phyloP scores from a whole-genome alignment of 1,139 yeast species.

The Kodamaea plutei region DNA sequence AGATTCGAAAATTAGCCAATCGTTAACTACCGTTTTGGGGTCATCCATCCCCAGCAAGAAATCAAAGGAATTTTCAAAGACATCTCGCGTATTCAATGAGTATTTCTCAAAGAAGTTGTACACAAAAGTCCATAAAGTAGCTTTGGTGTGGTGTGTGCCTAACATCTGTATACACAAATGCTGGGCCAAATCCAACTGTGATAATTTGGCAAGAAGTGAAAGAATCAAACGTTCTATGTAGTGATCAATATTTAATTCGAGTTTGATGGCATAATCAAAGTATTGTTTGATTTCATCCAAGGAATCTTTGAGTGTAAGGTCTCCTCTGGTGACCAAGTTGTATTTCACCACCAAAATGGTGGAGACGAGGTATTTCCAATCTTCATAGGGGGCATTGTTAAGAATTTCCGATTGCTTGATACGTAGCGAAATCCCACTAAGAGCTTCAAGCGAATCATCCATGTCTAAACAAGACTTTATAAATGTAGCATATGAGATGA shows the following conservation, averaged over 20 bases:
- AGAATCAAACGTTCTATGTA: slow-evolving; percentile 40
- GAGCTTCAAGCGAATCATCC: slow-evolving; percentile 6
- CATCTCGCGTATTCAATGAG: slow-evolving; percentile 11
- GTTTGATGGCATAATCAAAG: slow-evolving; percentile 1
- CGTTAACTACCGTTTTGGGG: slow-evolving; percentile 50
- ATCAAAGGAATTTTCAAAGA: slow-evolving; percentile 14
- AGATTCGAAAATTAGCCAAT: slow-evolving; percentile 39
- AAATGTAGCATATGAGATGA: slow-evolving; percentile 28
- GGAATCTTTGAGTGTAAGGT: slow-evolving; percentile 3
- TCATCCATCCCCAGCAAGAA: slow-evolving; percentile 34
- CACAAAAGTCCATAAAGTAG: slow-evolving; percentile 49
- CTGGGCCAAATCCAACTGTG: slow-evolving; percentile 24
- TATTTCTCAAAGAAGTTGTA: slow-evolving; percentile 31
- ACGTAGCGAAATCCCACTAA: slow-evolving; percentile 2
- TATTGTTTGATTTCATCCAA: slow-evolving; percentile 3
- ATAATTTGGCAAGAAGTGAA: slow-evolving; percentile 23
- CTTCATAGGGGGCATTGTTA: slow-evolving; percentile 20
- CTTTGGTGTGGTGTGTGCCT: slow-evolving; percentile 24
- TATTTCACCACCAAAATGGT: slow-evolving; percentile 20
- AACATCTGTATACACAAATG: slow-evolving; percentile 24
- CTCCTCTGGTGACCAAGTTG: slow-evolving; percentile 11
- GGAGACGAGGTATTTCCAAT: slow-evolving; percentile 35
- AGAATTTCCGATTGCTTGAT: slow-evolving; percentile 4
- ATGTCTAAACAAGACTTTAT: slow-evolving; percentile 9
- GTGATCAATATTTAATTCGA: slow-evolving; percentile 18